Conservation (phyloP, 2,329 filamentous ascomycete species). For the Chrysoporthe cubensis region DNA sequence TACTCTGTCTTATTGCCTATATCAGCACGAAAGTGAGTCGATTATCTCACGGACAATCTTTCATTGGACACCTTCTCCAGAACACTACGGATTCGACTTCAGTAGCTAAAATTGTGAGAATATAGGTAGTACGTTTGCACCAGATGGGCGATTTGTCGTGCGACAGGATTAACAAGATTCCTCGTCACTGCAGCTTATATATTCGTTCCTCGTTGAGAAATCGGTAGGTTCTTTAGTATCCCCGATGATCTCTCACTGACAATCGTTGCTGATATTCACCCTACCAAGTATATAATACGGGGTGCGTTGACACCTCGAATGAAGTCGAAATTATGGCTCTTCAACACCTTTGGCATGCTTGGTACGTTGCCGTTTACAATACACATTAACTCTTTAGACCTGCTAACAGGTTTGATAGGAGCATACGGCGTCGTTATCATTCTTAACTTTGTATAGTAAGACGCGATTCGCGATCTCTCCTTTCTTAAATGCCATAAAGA, state of each 20-base stretch:
- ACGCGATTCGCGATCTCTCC: background rate
- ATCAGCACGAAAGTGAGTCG: conserved; percentile 62
- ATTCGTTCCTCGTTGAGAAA: conserved; percentile 67
- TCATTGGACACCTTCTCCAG: conserved; percentile 23
- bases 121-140: conserved; percentile 15
- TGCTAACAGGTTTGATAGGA: conserved; percentile 40
- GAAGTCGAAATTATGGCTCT: conserved; percentile 43
- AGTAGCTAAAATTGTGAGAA: background rate
- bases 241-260: background rate
- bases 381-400: background rate
- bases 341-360: conserved; percentile 55
- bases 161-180: background rate
- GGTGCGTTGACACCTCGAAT: conserved; percentile 54
- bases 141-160: too few species aligned
- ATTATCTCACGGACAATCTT: background rate
- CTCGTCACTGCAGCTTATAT: conserved; percentile 52
- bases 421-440: conserved; percentile 53
- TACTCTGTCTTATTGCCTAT: conserved; percentile 65
- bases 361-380: conserved; percentile 36
- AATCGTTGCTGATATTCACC: background rate
- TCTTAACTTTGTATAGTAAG: conserved; percentile 65
- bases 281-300: conserved; percentile 57
- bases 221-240: conserved; percentile 47
- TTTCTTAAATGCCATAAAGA: background rate
- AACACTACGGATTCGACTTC: background rate